Evolutionary conservation across 768 basidiomycete genomes (phyloP).

Genomic region (Tricholoma bakamatsutake): DNA sequence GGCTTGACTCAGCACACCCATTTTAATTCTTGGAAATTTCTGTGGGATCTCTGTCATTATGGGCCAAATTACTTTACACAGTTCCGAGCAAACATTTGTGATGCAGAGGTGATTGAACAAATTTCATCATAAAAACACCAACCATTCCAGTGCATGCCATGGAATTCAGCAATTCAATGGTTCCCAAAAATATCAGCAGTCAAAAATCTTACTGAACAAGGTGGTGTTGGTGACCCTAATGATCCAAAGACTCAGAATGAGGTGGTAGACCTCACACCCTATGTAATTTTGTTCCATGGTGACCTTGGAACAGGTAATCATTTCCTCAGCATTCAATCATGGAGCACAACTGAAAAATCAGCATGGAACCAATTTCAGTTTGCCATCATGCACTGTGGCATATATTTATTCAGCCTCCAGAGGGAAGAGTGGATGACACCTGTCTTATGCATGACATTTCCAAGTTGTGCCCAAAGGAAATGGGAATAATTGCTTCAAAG

Average conservation of each 20-base stretch:
- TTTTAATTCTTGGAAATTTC: background rate
- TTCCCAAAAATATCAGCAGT: too few species aligned
- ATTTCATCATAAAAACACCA: too few species aligned
- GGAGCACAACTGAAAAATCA: background rate
- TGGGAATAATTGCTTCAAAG: background rate
- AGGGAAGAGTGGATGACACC: background rate
- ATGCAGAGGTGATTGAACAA: too few species aligned
- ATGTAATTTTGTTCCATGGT: conserved; percentile 13
- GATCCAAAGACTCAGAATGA: too few species aligned
- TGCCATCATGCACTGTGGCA: conserved; percentile 18
- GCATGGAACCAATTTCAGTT: conserved; percentile 3
- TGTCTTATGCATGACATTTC: background rate
- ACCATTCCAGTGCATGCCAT: background rate
- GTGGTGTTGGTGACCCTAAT: too few species aligned
- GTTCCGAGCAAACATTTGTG: background rate
- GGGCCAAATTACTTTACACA: background rate
- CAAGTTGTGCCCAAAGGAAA: background rate
- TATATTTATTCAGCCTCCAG: conserved; percentile 16
- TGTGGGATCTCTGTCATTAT: too few species aligned
- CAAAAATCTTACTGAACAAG: background rate
- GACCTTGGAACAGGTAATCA: conserved; percentile 15
- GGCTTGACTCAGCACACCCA: too few species aligned
- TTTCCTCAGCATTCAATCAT: conserved; percentile 5
- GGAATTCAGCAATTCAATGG: conserved; percentile 7
- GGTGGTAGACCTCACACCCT: background rate